These are phyloP conservation scores for Colletotrichum tofieldiae DNA, from an alignment of 2,329 filamentous ascomycete species.

Conservation along the genomic window DNA sequence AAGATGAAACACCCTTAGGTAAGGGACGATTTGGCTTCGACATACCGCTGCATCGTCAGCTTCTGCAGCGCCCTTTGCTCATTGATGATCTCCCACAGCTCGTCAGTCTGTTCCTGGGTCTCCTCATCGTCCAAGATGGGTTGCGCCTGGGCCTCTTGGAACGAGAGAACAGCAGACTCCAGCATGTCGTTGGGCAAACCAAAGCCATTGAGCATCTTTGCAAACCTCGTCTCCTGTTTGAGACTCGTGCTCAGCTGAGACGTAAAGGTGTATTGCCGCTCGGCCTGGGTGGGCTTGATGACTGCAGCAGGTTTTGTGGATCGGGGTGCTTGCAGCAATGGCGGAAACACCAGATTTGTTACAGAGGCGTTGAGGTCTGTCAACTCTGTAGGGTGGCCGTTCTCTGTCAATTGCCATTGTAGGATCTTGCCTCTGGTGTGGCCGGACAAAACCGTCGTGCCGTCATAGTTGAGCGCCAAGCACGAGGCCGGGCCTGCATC, in stretches of 20 bases:
- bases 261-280: conserved; percentile 76
- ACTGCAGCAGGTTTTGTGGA: conserved; percentile 72
- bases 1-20: conserved; percentile 37
- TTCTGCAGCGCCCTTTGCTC: conserved; percentile 56
- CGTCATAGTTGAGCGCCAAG: conserved; percentile 85
- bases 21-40: conserved; percentile 47
- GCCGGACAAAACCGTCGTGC: conserved; percentile 84
- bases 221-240: conserved; percentile 59
- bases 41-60: conserved; percentile 49
- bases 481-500: conserved; percentile 79
- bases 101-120: conserved; percentile 52
- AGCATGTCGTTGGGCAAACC: conserved; percentile 65
- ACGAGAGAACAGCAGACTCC: conserved; percentile 65
- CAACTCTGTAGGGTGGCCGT: conserved; percentile 77
- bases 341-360: conserved; percentile 84
- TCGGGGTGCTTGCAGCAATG: conserved; percentile 68
- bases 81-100: conserved; percentile 58
- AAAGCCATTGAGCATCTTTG: conserved; percentile 60
- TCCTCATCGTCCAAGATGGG: conserved; percentile 46
- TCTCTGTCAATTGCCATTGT: conserved; percentile 84
- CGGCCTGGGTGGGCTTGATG: conserved; percentile 84
- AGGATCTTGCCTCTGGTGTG: conserved; percentile 85
- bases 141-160: conserved; percentile 54
- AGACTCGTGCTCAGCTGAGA: conserved; percentile 71
- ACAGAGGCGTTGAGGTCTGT: conserved; percentile 85